Base-by-base conservation (phyloP, 2,329 filamentous ascomycete genomes). In the Elsinoe arachidis region DNA sequence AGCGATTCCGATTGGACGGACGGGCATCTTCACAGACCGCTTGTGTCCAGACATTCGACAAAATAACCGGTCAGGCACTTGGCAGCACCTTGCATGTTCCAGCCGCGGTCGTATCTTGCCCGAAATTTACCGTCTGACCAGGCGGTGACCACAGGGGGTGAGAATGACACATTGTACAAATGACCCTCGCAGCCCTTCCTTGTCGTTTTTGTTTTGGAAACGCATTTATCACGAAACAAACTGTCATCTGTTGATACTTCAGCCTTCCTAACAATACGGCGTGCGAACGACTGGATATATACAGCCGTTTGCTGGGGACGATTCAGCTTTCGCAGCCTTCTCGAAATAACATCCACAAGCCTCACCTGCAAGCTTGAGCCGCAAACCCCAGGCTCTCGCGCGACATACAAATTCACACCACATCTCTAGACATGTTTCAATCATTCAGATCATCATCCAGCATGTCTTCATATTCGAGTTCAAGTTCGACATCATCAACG, bases 401-500 rank as follows among this genome's bases (percentile, higher is more conserved):
- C 33, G 17, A 15, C 15, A 39, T 53, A 53, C 49, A 53, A 53
- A 53, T 37, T 38, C 49, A 37, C 49, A 23, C 7, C 34, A 33
- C 23, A 43, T 30, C 34, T 30, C 44, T 33, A 53, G 35, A 44
- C 38, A 58, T 44, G 33, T 43, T 59, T 53, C 26, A n/a, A 34
- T 52, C 54, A 35, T 56, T 43, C 52, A 56, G 33, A 30, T 59
- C 53, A 51, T 38, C 53, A 46, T 61, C 59, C 26, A 63, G 39
- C 46, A 61, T 61, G 53, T 59, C 59, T 33, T 59, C 60, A 41
- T 53, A 53, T 21, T 53, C 49, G 19, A 58, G 57, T 37, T 56
- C 58, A 30, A 60, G 23, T 55, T 61, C 59, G 41, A 59, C 59
- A 35, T 59, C 59, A 17, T 54, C 57, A 30, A 58, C 60, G 26